These are phyloP conservation scores for Jamesozyma jinghongensis DNA, from an alignment of 805 yeast genomes.

Conservation along the genomic window DNA sequence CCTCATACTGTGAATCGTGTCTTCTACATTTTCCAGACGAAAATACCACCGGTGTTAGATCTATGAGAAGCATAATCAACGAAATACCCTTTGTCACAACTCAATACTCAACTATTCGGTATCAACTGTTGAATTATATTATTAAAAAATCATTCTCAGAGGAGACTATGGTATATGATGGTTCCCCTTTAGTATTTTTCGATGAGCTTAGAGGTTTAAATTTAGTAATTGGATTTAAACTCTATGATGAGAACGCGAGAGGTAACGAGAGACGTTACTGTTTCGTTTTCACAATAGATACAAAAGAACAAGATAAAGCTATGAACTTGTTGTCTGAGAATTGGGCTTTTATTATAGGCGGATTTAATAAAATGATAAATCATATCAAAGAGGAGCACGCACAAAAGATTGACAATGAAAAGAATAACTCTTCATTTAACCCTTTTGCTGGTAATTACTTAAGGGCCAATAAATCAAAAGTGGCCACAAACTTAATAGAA, in stretches of 20 bases:
- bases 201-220: constrained; percentile 55
- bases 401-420: constrained; percentile 14
- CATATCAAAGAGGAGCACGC: constrained; percentile 30
- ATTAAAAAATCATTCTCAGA: constrained; percentile 58
- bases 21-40: constrained; percentile 41
- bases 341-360: constrained; percentile 44
- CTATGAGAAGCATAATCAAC: constrained; percentile 27
- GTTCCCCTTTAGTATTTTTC: constrained; percentile 55
- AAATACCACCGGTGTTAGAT: constrained; percentile 14
- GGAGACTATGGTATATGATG: constrained; percentile 51
- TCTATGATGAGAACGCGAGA: constrained; percentile 56
- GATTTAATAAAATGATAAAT: constrained; percentile 33
- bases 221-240: constrained; percentile 49
- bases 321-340: constrained; percentile 35
- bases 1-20: constrained; percentile 54
- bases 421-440: constrained; percentile 7
- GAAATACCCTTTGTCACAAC: constrained; percentile 39
- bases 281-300: constrained; percentile 47
- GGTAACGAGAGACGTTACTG: constrained; percentile 67
- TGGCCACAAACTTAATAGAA: constrained; percentile 47
- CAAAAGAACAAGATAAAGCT: constrained; percentile 33
- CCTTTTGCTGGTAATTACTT: constrained; percentile 36
- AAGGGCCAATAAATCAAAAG: constrained; percentile 45
- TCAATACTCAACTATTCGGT: constrained; percentile 50
- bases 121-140: constrained; percentile 47